phyloP scores from a whole-genome alignment of 169 alveolate genomes.

The Cryptosporidium felis region DNA sequence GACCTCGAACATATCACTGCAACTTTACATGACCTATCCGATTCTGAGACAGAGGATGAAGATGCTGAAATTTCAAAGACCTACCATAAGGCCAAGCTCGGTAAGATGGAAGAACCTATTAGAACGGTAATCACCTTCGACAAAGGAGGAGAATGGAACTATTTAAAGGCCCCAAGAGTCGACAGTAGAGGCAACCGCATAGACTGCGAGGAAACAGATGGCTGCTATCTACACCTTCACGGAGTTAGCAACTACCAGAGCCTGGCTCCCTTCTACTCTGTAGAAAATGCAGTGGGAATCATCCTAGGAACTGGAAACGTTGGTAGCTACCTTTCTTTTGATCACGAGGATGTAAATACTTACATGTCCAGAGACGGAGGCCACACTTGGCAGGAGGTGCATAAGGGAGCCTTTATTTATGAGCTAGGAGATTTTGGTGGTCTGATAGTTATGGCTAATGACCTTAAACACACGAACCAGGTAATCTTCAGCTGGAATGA shows the following conservation, averaged over 20 bases:
- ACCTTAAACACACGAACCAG: constrained; percentile 84
- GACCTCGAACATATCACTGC: constrained; percentile 9
- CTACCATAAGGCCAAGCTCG: constrained; percentile 73
- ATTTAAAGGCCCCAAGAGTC: constrained; percentile 92
- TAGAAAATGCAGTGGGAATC: constrained; percentile 95
- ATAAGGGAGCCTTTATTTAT: constrained; percentile 95
- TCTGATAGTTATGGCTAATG: constrained; percentile 95
- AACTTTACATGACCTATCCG: constrained; percentile 12
- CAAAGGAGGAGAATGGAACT: constrained; percentile 97
- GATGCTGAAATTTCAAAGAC: constrained; percentile 75
- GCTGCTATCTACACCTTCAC: constrained; percentile 93
- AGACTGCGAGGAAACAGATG: constrained; percentile 88
- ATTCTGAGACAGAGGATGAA: constrained; percentile 71
- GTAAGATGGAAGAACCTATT: constrained; percentile 79
- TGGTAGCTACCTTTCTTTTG: constrained; percentile 88
- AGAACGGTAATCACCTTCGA: constrained; percentile 95
- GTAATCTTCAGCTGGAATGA: constrained; percentile 94
- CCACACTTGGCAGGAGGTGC: constrained; percentile 95
- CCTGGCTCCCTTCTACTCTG: constrained; percentile 94
- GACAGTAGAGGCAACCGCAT: constrained; percentile 91
- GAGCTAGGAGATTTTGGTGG: constrained; percentile 99
- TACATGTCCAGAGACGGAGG: constrained; percentile 98
- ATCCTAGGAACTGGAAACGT: constrained; percentile 96
- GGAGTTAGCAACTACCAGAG: constrained; percentile 87
- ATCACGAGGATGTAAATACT: constrained; percentile 90